These are phyloP conservation scores for Xylaria bambusicola DNA, from an alignment of 495 filamentous ascomycete genomes.

Conservation along the genomic window DNA sequence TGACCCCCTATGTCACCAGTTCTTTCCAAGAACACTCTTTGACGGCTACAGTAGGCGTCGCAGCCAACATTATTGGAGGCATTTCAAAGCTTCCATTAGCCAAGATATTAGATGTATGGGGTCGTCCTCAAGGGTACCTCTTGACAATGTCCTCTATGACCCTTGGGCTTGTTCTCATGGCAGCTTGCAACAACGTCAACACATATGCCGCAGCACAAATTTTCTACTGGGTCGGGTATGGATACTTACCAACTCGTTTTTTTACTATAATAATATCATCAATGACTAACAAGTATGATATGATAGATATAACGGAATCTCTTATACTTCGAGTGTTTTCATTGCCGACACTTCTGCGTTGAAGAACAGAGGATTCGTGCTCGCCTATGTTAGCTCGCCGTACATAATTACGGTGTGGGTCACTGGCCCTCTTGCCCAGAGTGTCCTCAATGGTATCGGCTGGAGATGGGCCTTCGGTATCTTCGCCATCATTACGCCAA, in stretches of 20 bases:
- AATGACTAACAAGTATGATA: conserved; percentile 22
- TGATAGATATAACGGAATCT: conserved; percentile 56
- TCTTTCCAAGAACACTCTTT: conserved; percentile 48
- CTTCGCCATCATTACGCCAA: conserved; percentile 60
- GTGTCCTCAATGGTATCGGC: conserved; percentile 46
- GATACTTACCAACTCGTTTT: not conserved
- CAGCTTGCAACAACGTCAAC: conserved; percentile 50
- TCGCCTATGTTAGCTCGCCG: conserved; percentile 64
- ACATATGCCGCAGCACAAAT: conserved; percentile 56
- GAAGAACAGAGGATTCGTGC: conserved; percentile 63
- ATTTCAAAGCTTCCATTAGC: conserved; percentile 62
- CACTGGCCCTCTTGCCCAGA: conserved; percentile 46
- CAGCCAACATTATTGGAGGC: conserved; percentile 61
- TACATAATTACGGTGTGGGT: conserved; percentile 65
- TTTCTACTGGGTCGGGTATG: conserved; percentile 54
- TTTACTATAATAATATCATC: not conserved
- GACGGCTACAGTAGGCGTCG: conserved; percentile 47
- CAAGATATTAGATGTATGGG: conserved; percentile 68
- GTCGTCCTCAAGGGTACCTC: conserved; percentile 52
- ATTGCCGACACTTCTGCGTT: conserved; percentile 67
- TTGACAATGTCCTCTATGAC: conserved; percentile 41
- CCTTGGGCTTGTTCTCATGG: conserved; percentile 55
- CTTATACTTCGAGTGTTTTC: conserved; percentile 61
- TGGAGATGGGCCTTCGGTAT: conserved; percentile 68
- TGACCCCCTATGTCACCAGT: conserved; percentile 50